Base-by-base conservation (phyloP, 2,329 filamentous ascomycete genomes). In the Cladosporium sp. region DNA sequence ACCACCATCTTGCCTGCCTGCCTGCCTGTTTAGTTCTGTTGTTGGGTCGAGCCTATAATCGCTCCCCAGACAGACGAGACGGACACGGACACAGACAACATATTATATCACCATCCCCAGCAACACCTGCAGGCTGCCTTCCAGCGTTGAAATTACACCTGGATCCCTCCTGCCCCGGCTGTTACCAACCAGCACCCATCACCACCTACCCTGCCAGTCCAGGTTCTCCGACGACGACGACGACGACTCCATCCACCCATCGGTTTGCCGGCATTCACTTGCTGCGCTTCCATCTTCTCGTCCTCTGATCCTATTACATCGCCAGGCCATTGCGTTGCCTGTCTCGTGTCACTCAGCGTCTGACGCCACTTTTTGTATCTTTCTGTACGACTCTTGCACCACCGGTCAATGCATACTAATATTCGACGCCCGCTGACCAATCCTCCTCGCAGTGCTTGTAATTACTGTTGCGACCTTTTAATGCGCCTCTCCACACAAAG, bases 401-500 rank as follows among this genome's bases (percentile, higher is more conserved):
- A 25, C 19, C 49, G 54, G 36, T 51, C 46, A 51, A 6, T 27
- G 18, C 43, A 18, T 30, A 13, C 40, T n/a, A n/a, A n/a, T n/a
- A 30, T 42, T 27, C 43, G 35, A 29, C 43, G 38, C 16, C 16
- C 36, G 45, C 45, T 48, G 45, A 48, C 45, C 45, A 48, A 48
- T 48, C 36, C 19, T 27, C 25, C 15, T 13, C 43, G 27, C 45
- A 48, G 45, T 48, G 45, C 45, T 48, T 48, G 45, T 48, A 40
- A 33, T 48, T 48, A 48, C 45, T 48, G 45, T 35, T 40, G 45
- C 45, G 45, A 48, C 27, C 45, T 48, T 48, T 74, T 62, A 71
- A 75, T 74, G 72, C 64, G 55, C 61, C 57, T 59, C 53, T 62
- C 63, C 61, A 59, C 62, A 57, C 72, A 65, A 68, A 51, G 51